phyloP scores from a whole-genome alignment of 176 grass and related monocot species.

The Triticum timopheevii region DNA sequence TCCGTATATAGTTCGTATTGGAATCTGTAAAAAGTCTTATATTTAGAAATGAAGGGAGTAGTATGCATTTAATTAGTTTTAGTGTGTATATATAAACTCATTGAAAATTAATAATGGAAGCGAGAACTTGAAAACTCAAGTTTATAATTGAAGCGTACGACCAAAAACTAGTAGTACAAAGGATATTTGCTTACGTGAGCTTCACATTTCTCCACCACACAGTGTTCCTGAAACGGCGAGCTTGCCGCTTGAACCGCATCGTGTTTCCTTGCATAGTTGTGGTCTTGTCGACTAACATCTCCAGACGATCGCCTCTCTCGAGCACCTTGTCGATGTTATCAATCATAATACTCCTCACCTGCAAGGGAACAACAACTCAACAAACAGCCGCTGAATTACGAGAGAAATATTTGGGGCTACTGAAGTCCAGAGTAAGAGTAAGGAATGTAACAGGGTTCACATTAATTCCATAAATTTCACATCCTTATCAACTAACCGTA shows the following conservation, averaged over 20 bases:
- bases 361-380: background rate
- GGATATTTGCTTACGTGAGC: conserved; percentile 56
- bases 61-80: too few species aligned
- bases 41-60: too few species aligned
- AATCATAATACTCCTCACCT: conserved; percentile 85
- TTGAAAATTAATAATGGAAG: background rate
- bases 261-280: conserved; percentile 80
- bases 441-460: background rate
- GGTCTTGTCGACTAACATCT: conserved; percentile 81
- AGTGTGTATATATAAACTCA: background rate
- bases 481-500: background rate
- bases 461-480: background rate
- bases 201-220: conserved; percentile 91
- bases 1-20: too few species aligned
- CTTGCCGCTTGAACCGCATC: conserved; percentile 71
- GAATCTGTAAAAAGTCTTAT: too few species aligned
- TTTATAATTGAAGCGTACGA: rapidly evolving
- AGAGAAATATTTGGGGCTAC: background rate
- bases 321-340: conserved; percentile 94
- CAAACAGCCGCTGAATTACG: background rate
- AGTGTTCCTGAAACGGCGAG: conserved; percentile 80
- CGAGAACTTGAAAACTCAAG: background rate
- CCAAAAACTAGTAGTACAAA: background rate
- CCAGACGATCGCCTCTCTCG: conserved; percentile 79
- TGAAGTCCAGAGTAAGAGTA: background rate